These are phyloP conservation scores for Letharia columbiana DNA, from an alignment of 495 filamentous ascomycete genomes.

Conservation along the genomic window DNA sequence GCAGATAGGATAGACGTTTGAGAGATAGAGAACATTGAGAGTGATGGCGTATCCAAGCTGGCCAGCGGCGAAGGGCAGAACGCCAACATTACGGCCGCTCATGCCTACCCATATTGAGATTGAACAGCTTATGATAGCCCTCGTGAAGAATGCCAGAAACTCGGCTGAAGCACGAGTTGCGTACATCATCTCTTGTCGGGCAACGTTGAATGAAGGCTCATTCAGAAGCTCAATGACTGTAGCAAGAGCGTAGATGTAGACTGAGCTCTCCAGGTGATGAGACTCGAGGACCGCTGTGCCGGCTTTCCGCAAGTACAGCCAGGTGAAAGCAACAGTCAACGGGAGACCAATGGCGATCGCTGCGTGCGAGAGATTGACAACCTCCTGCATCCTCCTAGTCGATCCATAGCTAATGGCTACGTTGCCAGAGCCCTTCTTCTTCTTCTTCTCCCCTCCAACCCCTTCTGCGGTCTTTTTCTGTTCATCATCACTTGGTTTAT, in stretches of 20 bases:
- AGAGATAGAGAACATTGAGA: slow-evolving; percentile 58
- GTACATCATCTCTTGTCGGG: slow-evolving; percentile 72
- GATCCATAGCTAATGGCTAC: background rate
- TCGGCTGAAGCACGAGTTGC: slow-evolving; percentile 73
- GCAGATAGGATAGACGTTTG: slow-evolving; percentile 38
- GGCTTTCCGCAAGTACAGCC: slow-evolving; percentile 54
- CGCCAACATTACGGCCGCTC: slow-evolving; percentile 48
- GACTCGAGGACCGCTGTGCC: slow-evolving; percentile 44
- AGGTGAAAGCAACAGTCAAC: slow-evolving; percentile 50
- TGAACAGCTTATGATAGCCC: slow-evolving; percentile 64
- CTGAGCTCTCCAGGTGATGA: slow-evolving; percentile 52
- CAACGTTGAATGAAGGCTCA: slow-evolving; percentile 78
- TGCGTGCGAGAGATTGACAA: slow-evolving; percentile 82
- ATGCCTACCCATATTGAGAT: slow-evolving; percentile 50
- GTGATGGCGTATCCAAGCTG: slow-evolving; percentile 67
- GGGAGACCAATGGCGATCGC: slow-evolving; percentile 61
- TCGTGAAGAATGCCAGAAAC: slow-evolving; percentile 62
- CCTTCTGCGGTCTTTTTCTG: slow-evolving; percentile 21
- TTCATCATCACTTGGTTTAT: slow-evolving; percentile 45
- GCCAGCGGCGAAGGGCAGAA: slow-evolving; percentile 82
- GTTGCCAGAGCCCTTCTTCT: slow-evolving; percentile 8
- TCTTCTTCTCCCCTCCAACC: background rate
- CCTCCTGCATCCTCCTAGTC: slow-evolving; percentile 45
- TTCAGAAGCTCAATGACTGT: slow-evolving; percentile 69
- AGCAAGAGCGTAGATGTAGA: slow-evolving; percentile 65